Evolutionary conservation across 2,329 filamentous ascomycete species (phyloP), one percentile per base, ranked within the genome.

Genomic region (Talaromyces islandicus): DNA sequence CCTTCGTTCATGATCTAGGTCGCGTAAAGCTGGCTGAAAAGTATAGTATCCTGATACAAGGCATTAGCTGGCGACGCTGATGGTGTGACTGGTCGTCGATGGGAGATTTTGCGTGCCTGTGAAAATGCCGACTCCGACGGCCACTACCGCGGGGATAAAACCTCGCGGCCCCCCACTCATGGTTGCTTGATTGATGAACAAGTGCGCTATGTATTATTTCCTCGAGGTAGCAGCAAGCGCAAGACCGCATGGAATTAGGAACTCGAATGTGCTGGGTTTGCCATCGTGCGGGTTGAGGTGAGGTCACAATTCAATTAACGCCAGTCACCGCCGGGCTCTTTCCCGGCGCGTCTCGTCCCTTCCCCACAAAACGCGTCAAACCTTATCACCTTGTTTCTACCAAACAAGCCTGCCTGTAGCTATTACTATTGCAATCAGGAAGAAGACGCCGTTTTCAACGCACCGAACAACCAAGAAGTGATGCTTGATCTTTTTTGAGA

Each of bases 1-100:
- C 56, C 64, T 67, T 55, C 71, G 71, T 35, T 75, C 71, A 46
- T 62, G 57, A 25, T 75, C 69, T 35, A 75, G 65, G 53, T 77
- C 68, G 50, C 71, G 67, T 51, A 77, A 71, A 21, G 74, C 70
- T 24, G 76, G 76, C 56, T 78, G 73, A 67, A 78, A 78, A 58
- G 72, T 73, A 63, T 77, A 74, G 64, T 78, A 77, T 48, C 76
- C 76, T 78, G 63, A 35, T 53, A 55, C 60, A 60, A 25, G 57
- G 64, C 64, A 56, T 58, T 58, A 58, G 55, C 43, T 51, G 24
- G 50, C n/a, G 19, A 50, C 52, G 67, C 64, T 35, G 52, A 25
- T 53, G 46, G 32, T n/a, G n/a, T 24, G 10, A 35, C 17, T 21
- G 35, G 17, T 58, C 25, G 30, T 46, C 3, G 11, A 24, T 29